A percentile compares a stretch with the other conserved stretches of the same genome.
Evolutionary conservation across 257 asterid genomes (phyloP).

Genomic region (Solanum neorickii): DNA sequence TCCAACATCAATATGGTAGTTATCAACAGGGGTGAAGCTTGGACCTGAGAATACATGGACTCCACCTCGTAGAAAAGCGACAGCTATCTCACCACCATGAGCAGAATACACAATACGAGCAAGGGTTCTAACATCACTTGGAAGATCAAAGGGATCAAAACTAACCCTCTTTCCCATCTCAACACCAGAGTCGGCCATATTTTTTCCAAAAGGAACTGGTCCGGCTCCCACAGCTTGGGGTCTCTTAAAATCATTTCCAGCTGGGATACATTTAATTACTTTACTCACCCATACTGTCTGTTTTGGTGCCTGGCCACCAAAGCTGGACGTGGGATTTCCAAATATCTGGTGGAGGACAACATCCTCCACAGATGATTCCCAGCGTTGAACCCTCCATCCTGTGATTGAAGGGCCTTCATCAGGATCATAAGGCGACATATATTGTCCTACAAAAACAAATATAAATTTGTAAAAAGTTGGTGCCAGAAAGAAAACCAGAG

Average conservation of each 20-base stretch:
- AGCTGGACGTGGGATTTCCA: slow-evolving; percentile 79
- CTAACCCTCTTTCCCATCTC: slow-evolving; percentile 53
- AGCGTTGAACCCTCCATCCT: slow-evolving; percentile 99
- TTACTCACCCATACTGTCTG: slow-evolving; percentile 98
- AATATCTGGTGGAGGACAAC: slow-evolving; percentile 97
- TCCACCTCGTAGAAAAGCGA: slow-evolving; percentile 84
- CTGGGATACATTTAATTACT: slow-evolving; percentile 86
- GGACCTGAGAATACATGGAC: slow-evolving; percentile 84
- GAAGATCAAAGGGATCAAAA: slow-evolving; percentile 96
- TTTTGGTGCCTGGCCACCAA: slow-evolving; percentile 84
- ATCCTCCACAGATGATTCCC: slow-evolving; percentile 96
- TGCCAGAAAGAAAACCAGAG: neutral
- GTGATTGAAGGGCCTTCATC: slow-evolving; percentile 98
- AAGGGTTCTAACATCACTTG: slow-evolving; percentile 92
- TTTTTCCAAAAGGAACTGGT: slow-evolving; percentile 36
- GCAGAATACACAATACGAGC: slow-evolving; percentile 96
- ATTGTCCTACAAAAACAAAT: slow-evolving; percentile 63
- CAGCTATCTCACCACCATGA: slow-evolving; percentile 98
- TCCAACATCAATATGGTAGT: slow-evolving; percentile 80
- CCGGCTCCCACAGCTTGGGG: slow-evolving; percentile 36
- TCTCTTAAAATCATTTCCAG: slow-evolving; percentile 49
- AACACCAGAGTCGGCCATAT: slow-evolving; percentile 40
- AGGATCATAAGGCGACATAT: slow-evolving; percentile 99
- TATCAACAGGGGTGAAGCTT: slow-evolving; percentile 58
- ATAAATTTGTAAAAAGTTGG: neutral